These are phyloP conservation scores for Scheffersomyces illinoinensis DNA, from an alignment of 1,139 yeast genomes.

Conservation along the genomic window DNA sequence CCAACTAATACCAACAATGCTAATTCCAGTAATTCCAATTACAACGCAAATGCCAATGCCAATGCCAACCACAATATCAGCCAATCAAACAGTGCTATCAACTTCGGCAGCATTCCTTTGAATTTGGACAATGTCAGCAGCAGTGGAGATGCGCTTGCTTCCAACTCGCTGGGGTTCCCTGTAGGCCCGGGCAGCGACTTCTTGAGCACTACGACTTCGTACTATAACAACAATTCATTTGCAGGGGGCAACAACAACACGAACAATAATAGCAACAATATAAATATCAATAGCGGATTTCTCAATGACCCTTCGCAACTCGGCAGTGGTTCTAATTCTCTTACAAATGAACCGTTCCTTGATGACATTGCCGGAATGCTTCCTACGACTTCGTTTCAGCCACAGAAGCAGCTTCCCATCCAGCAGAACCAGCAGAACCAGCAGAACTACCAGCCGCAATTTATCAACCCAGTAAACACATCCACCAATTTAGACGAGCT, in stretches of 20 bases:
- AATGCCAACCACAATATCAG: constrained; percentile 1
- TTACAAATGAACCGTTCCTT: constrained; percentile 35
- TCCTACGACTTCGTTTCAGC: constrained; percentile 5
- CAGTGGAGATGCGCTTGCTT: not conserved
- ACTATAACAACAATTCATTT: constrained; percentile 1
- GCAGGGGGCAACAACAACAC: constrained; percentile 2
- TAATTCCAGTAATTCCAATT: not conserved
- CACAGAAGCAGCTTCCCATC: not conserved
- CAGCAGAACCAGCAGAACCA: constrained; percentile 4
- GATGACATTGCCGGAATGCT: constrained; percentile 30
- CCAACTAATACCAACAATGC: constrained; percentile 4
- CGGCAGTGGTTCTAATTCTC: constrained; percentile 16
- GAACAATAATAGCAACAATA: constrained; percentile 1
- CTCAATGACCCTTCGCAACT: constrained; percentile 6
- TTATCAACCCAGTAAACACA: constrained; percentile 14
- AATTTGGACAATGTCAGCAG: constrained; percentile 10
- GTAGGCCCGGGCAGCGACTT: not conserved
- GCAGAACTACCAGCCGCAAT: constrained; percentile 7
- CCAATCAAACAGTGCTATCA: constrained; percentile 3
- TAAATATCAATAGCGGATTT: not conserved
- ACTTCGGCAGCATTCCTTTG: constrained; percentile 11
- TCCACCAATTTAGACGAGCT: constrained; percentile 36
- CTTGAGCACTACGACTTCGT: not conserved
- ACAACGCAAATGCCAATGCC: constrained; percentile 7
- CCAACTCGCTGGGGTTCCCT: not conserved